phyloP scores from a whole-genome alignment of 495 filamentous ascomycete species.

The Penicillium macrosclerotiorum region DNA sequence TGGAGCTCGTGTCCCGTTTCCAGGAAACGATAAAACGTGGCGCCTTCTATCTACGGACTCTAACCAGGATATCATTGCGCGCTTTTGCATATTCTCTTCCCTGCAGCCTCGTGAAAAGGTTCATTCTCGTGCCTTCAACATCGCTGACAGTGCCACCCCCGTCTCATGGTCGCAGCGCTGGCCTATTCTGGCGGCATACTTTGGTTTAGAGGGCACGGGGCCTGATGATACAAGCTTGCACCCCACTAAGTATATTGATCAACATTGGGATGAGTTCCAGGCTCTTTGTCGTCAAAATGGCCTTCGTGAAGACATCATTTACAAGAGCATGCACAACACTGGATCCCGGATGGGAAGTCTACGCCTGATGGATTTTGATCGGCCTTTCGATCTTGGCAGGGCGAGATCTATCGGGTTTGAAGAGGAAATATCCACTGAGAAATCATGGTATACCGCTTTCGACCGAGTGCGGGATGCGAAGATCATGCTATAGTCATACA shows the following conservation, averaged over 20 bases:
- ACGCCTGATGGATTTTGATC: slow-evolving; percentile 8
- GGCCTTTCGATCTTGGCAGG: slow-evolving; percentile 2
- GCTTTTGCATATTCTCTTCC: slow-evolving; percentile 38
- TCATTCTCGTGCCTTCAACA: slow-evolving; percentile 53
- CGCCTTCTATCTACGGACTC: slow-evolving; percentile 28
- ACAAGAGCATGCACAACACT: slow-evolving; percentile 2
- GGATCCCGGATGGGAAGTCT: not conserved
- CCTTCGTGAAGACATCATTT: slow-evolving; percentile 5
- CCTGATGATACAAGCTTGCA: not conserved
- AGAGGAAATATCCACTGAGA: not conserved
- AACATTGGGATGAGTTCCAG: slow-evolving; percentile 2
- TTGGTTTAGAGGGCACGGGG: slow-evolving; percentile 32
- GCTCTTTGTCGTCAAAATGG: not conserved
- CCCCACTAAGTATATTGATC: not conserved
- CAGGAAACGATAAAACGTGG: slow-evolving; percentile 25
- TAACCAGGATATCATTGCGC: slow-evolving; percentile 42
- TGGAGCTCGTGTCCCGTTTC: slow-evolving; percentile 32
- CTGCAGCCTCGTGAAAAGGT: slow-evolving; percentile 41
- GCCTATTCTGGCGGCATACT: slow-evolving; percentile 25
- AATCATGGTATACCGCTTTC: slow-evolving; percentile 10
- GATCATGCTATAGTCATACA: slow-evolving; percentile 1
- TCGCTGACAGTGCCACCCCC: slow-evolving; percentile 50
- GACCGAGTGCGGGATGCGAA: slow-evolving; percentile 5
- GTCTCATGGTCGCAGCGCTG: slow-evolving; percentile 13
- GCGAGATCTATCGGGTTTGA: not conserved